Evolutionary conservation across 139 green algal genomes (phyloP).

Genomic region (Coelastrella sp.): DNA sequence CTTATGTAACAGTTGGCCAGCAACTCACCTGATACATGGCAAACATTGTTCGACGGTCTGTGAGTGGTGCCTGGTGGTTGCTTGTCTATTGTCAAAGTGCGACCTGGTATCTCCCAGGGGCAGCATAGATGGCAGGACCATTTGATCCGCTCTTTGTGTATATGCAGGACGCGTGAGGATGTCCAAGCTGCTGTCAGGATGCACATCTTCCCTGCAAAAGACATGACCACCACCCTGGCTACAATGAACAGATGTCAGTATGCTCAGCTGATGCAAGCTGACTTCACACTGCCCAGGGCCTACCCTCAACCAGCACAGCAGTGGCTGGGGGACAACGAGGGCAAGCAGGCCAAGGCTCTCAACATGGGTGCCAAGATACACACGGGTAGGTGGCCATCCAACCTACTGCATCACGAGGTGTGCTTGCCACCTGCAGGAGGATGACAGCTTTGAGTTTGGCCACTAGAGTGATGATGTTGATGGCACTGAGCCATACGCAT

Average conservation of each 20-base stretch:
- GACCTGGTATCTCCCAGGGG: too few relatives aligned
- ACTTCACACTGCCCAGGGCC: slow-evolving; percentile 63
- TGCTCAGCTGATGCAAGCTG: slow-evolving; percentile 78
- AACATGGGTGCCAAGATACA: slow-evolving; percentile 81
- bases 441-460: not conserved
- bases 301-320: slow-evolving; percentile 51
- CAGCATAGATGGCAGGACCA: too few relatives aligned
- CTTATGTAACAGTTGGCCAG: too few relatives aligned
- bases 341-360: slow-evolving; percentile 44
- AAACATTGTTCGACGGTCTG: too few relatives aligned
- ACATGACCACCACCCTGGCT: slow-evolving; percentile 46
- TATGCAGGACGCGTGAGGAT: slow-evolving; percentile 58
- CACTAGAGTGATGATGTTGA: too few relatives aligned
- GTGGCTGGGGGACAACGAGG: slow-evolving; percentile 3
- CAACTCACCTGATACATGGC: too few relatives aligned
- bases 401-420: not conserved
- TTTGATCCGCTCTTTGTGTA: not conserved
- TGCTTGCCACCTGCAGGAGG: not conserved
- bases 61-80: too few relatives aligned
- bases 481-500: too few relatives aligned
- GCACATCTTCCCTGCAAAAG: slow-evolving; percentile 60
- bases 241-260: slow-evolving; percentile 74
- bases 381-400: not conserved
- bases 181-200: slow-evolving; percentile 60
- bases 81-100: too few relatives aligned